Conservation (phyloP, 345 rosid genomes). For the Kandelia obovata region DNA sequence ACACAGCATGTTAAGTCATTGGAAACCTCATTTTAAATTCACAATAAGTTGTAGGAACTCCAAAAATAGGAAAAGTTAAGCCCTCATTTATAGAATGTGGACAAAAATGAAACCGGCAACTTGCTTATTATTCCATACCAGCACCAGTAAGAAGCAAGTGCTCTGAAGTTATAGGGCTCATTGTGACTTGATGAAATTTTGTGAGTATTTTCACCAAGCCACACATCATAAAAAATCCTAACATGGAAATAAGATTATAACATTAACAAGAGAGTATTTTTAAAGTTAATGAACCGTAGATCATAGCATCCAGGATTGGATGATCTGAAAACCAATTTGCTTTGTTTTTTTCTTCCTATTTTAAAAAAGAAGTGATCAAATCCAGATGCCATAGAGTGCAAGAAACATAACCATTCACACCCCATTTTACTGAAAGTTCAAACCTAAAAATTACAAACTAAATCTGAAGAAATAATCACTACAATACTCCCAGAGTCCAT, state of each 20-base stretch:
- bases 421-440: conserved; percentile 10
- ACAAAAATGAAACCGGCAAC: too few species aligned
- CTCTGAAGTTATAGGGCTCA: too few species aligned
- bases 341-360: too few species aligned
- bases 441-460: conserved; percentile 27
- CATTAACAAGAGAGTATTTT: neutral
- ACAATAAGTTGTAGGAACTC: too few species aligned
- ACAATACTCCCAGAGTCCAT: conserved; percentile 23
- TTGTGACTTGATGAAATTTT: too few species aligned
- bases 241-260: neutral
- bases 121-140: too few species aligned
- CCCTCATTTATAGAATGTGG: too few species aligned
- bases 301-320: neutral
- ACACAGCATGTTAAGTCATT: too few species aligned
- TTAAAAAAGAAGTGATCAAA: neutral
- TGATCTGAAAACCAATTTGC: neutral
- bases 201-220: too few species aligned
- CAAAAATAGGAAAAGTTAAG: too few species aligned
- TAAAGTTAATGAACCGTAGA: neutral
- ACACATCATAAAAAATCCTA: neutral
- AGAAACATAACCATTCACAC: conserved; percentile 10
- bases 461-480: conserved; percentile 20
- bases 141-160: too few species aligned
- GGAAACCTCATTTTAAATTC: too few species aligned
- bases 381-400: conserved; percentile 13